Percentiles rank a stretch among this genome's conserved stretches.
phyloP scores from a whole-genome alignment of 768 basidiomycete genomes.

The Psilocybe sp. region DNA sequence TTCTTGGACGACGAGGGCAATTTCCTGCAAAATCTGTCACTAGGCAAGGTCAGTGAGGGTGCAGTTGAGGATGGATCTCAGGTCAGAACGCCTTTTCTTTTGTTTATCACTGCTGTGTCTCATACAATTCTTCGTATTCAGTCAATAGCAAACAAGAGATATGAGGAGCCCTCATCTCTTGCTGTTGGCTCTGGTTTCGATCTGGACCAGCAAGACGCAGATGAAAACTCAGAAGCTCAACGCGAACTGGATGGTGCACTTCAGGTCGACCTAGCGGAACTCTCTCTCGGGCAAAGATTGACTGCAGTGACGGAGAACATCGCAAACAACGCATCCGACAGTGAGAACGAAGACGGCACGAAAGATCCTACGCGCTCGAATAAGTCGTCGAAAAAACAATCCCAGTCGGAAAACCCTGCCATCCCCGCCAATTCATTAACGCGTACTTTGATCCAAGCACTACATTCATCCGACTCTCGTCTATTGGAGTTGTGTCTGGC shows the following conservation, averaged over 20 bases:
- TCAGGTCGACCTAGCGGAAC: conserved; percentile 84
- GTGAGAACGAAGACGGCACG: conserved; percentile 36
- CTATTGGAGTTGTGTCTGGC: conserved; percentile 84
- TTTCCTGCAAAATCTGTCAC: conserved; percentile 47
- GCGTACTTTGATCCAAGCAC: conserved; percentile 90
- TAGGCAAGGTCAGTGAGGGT: conserved; percentile 34
- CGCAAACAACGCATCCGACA: conserved; percentile 42
- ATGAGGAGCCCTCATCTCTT: conserved; percentile 60
- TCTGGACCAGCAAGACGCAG: conserved; percentile 55
- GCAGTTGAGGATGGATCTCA: conserved; percentile 4
- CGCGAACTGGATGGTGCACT: conserved; percentile 64
- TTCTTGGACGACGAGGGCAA: conserved; percentile 51
- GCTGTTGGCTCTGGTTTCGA: conserved; percentile 66
- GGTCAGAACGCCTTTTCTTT: conserved; percentile 8
- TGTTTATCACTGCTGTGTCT: neutral
- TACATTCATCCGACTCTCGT: conserved; percentile 90
- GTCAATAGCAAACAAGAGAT: conserved; percentile 59
- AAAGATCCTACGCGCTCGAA: conserved; percentile 12
- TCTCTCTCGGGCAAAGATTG: conserved; percentile 88
- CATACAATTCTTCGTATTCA: conserved; percentile 15
- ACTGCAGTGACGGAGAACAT: conserved; percentile 64
- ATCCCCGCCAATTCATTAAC: conserved; percentile 86
- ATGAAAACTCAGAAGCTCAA: conserved; percentile 43
- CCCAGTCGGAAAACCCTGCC: conserved; percentile 31
- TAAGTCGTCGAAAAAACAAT: conserved; percentile 31